A percentile compares a stretch with the other conserved stretches of the same genome.
phyloP scores from a whole-genome alignment of 306 rosid genomes.

The barrel medic (Medicago truncatula) region MtrunA17r5.0-ANR NC_053043.1:7699501-7700000 shows the following conservation, averaged over 20 bases:
- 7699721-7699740: not conserved
- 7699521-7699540: not conserved
- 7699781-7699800: not conserved
- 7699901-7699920: conserved; percentile 33
- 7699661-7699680: conserved; percentile 20
- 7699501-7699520: not conserved
- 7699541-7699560: not conserved
- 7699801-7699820: conserved; percentile 34
- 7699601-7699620: conserved; percentile 4
- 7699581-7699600: conserved; percentile 12
- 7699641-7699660: conserved; percentile 34
- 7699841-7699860: conserved; percentile 45
- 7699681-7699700: conserved; percentile 23
- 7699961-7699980: conserved; percentile 13
- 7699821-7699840: conserved; percentile 40
- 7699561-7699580: not conserved
- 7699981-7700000: not conserved
- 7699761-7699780: conserved; percentile 13
- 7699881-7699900: conserved; percentile 43
- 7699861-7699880: conserved; percentile 4
- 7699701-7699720: conserved; percentile 6
- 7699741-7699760: not conserved
- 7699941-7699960: conserved; percentile 8
- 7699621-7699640: conserved; percentile 42
- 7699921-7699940: conserved; percentile 40